Base-by-base conservation (phyloP, 192 early-diverging fungal genomes). In the Coemansia sp. region DNA sequence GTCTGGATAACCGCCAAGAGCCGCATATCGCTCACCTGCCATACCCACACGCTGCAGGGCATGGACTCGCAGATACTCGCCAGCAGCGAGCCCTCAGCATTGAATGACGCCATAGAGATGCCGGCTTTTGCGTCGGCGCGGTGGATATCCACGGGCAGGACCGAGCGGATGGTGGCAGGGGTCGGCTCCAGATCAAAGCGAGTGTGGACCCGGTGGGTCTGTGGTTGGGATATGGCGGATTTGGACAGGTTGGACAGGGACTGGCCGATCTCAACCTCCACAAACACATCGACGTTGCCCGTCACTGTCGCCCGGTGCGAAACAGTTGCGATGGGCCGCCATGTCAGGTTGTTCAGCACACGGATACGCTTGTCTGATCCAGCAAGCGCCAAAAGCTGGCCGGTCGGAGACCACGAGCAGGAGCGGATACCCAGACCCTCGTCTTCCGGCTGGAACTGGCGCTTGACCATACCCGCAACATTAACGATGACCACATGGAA, bases 281-380 rank as follows among this genome's bases (percentile, higher is more conserved):
- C 21, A 23, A n/a, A n/a, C n/a, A n/a, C n/a, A n/a, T n/a, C n/a
- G n/a, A n/a, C n/a, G n/a, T n/a, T n/a, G 28, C 28, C 28, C 68
- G 34, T 72, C 68, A n/a, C 28, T 48, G 13, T 28, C 28, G 13
- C 41, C 44, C 7, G 17, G 14, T 11, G 58, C 17, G 0, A 14
- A 23, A 75, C 44, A 13, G 60, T 61, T 9, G 71, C 55, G 1
- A 60, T 34, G 3, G 64, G 38, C 13, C 56, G 59, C 71, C 71
- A 75, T n/a, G 71, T 75, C 54, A 75, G 44, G 18, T 57, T 31
- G 49, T 59, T 59, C 13, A 75, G 34, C 38, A 75, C 39, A n/a
- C 60, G 51, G 26, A 75, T 31, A 21, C 30, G 31, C 19, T 49
- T 16, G 37, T 75, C 71, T 10, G 43, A 33, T 0, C 64, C 71